phyloP scores from a whole-genome alignment of 2,329 filamentous ascomycete genomes.

The Pseudogymnoascus sp. region DNA sequence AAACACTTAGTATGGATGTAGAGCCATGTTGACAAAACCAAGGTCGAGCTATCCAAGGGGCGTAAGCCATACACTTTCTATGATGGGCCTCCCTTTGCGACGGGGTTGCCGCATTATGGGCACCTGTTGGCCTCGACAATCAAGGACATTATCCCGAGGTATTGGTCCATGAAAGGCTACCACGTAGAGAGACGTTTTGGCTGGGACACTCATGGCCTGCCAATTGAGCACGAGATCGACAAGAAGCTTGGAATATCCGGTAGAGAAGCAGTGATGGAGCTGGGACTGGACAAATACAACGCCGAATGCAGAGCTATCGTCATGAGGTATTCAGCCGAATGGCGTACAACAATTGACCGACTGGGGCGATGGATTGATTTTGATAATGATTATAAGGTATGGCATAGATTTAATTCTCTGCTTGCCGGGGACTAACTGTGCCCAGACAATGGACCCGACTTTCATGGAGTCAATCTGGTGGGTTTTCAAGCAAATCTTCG shows the following conservation, averaged over 20 bases:
- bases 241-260: slow-evolving; percentile 88
- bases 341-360: slow-evolving; percentile 79
- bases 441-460: slow-evolving; percentile 77
- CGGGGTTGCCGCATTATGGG: slow-evolving; percentile 57
- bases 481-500: slow-evolving; percentile 89
- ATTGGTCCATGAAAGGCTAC: slow-evolving; percentile 95
- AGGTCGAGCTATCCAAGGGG: slow-evolving; percentile 72
- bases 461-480: slow-evolving; percentile 98
- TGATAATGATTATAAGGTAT: slow-evolving; percentile 89
- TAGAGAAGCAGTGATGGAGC: slow-evolving; percentile 74
- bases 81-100: slow-evolving; percentile 76
- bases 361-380: slow-evolving; percentile 96
- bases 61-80: slow-evolving; percentile 89
- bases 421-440: neutral
- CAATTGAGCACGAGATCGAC: slow-evolving; percentile 95
- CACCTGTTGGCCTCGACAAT: slow-evolving; percentile 82
- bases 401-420: slow-evolving; percentile 8
- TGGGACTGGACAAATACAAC: slow-evolving; percentile 86
- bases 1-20: neutral
- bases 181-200: slow-evolving; percentile 89
- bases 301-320: slow-evolving; percentile 86
- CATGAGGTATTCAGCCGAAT: slow-evolving; percentile 81
- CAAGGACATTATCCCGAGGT: slow-evolving; percentile 93
- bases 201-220: slow-evolving; percentile 87
- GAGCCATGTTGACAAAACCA: slow-evolving; percentile 2